Evolutionary conservation across 2,329 filamentous ascomycete species (phyloP).

Genomic region (Paecilomyces dactylethromorphus): DNA sequence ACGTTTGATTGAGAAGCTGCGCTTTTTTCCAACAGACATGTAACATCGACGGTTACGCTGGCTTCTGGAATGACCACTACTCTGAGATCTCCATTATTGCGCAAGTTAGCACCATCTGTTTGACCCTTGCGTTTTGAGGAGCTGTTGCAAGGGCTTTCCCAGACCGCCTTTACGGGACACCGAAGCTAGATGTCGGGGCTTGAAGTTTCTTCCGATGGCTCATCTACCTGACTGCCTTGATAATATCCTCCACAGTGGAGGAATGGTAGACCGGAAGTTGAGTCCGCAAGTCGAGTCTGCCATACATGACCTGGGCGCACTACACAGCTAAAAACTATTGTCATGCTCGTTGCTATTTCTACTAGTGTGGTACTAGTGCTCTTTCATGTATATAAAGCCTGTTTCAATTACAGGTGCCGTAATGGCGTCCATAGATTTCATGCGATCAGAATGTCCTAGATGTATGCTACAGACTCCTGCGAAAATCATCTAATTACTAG

Average conservation of each 20-base stretch:
- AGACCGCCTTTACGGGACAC: background rate
- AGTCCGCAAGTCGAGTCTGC: background rate
- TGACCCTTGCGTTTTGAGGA: background rate
- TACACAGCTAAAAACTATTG: background rate
- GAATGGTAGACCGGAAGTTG: background rate
- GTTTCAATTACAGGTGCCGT: background rate
- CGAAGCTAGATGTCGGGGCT: background rate
- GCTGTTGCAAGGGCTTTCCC: background rate
- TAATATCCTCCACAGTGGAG: background rate
- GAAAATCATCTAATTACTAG: background rate
- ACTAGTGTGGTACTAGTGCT: background rate
- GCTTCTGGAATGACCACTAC: background rate
- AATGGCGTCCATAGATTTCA: background rate
- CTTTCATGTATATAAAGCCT: background rate
- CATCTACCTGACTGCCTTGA: background rate
- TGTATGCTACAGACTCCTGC: background rate
- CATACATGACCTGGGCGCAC: background rate
- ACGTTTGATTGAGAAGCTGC: conserved; percentile 59
- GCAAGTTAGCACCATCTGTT: too few species aligned
- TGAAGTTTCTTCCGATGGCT: background rate
- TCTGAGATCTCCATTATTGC: background rate
- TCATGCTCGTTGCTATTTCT: background rate
- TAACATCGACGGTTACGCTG: background rate
- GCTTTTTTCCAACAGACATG: background rate
- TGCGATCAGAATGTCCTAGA: background rate